phyloP scores from a whole-genome alignment of 2,329 filamentous ascomycete genomes.

The Grosmannia clavigera region DNA sequence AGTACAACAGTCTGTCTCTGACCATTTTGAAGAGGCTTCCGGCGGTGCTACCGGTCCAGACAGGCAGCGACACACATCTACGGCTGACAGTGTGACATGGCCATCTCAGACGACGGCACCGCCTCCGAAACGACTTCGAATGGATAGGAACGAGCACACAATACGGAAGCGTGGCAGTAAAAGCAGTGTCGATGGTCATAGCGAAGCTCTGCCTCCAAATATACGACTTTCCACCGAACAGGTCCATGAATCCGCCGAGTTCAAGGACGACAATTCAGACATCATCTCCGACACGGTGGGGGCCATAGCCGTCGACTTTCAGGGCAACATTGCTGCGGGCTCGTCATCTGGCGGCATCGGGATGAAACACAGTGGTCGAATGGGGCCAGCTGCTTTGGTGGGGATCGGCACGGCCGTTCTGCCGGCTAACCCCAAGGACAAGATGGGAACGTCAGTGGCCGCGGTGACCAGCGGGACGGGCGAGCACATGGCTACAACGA shows the following conservation, averaged over 20 bases:
- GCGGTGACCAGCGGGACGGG: constrained; percentile 89
- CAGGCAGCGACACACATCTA: not conserved
- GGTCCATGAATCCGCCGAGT: not conserved
- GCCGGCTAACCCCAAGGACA: constrained; percentile 60
- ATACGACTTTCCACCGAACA: not conserved
- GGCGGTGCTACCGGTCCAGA: not conserved
- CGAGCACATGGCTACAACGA: constrained; percentile 94
- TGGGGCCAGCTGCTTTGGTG: constrained; percentile 86
- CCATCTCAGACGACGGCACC: not conserved
- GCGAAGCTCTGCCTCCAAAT: not conserved
- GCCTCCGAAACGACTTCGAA: constrained; percentile 5
- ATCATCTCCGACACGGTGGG: constrained; percentile 86
- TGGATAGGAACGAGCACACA: not conserved
- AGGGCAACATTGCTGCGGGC: constrained; percentile 80
- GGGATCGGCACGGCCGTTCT: constrained; percentile 84
- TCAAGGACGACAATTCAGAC: constrained; percentile 22
- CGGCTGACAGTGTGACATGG: not conserved
- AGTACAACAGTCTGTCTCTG: not conserved
- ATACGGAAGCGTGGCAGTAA: not conserved
- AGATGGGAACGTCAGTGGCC: constrained; percentile 58
- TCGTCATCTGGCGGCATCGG: constrained; percentile 96
- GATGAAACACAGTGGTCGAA: constrained; percentile 89
- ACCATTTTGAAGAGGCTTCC: not conserved
- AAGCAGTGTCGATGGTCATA: not conserved
- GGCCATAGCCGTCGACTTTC: constrained; percentile 80